Base-by-base conservation (phyloP, 1,139 yeast genomes). In the Pichia sp. region DNA sequence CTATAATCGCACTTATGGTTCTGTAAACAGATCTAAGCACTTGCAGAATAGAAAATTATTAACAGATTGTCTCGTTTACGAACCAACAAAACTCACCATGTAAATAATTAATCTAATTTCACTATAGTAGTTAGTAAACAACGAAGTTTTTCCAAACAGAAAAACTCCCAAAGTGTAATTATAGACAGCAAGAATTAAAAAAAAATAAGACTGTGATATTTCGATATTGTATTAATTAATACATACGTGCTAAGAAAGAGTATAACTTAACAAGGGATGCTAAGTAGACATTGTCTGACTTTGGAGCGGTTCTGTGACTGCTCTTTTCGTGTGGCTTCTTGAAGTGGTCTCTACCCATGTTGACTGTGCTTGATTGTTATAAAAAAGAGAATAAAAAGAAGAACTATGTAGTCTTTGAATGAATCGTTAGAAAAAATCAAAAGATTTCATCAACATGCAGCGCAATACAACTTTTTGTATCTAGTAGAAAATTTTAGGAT, bases 221-320 rank as follows among this genome's bases (percentile, higher is more conserved):
- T n/a, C n/a, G 20, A 8, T 39, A 20, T 12, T 24, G 11, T 16
- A 22, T 40, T 39, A 35, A 28, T 36, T 7, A 36, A 43, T 53
- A 86, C 95, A 76, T 85, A 86, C 98, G 97, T 78, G 97, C 97
- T 76, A 92, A 82, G 95, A 87, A 94, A 69, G 97, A 76, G 87
- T 90, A 92, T 67, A 92, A 81, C 83, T 90, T 90, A 73, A 92
- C 98, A 76, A 92, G 84, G 71, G 92, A 76, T 76, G 84, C 85
- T 78, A 92, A 81, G 96, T 94, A 92, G 76, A 90, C 96, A 72
- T 92, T 94, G 78, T 92, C 96, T 62, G 97, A 90, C 82, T 89
- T 89, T 77, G 98, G 99, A 74, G 97, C 97, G 69, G 84, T 77
- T 80, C 99, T 90, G 87, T 87, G 95, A 74, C 96, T 84, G 64